Base-by-base conservation (phyloP, 352 stramenopile species). In the Elongisporangium anandrum region DNA sequence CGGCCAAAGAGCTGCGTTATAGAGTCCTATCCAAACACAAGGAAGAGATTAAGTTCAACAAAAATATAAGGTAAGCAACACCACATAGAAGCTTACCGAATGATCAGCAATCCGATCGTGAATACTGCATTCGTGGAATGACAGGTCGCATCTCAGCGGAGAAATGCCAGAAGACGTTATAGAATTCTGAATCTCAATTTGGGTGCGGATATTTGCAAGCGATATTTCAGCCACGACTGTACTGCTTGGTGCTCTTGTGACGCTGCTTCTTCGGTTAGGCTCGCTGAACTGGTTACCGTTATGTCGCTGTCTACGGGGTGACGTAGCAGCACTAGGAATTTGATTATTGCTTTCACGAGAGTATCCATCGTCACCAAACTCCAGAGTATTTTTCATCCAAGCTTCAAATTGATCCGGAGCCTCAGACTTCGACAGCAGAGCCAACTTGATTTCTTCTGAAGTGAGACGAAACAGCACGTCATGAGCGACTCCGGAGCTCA, bases 391-490 rank as follows among this genome's bases (percentile, higher is more conserved):
- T 63, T 81, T 83, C 70, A 87, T 75, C 77, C 72, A 85, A 20
- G 63, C 63, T 54, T 87, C 77, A 49, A 87, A 80, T 39, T 81
- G 56, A 22, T 79, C 69, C 16, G 72, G 64, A 1, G 64, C 62
- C 38, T 83, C 75, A 0, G 73, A 81, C 29, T 76, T 73, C 15
- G 74, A 79, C 19, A 76, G 64, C 23, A 85, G 52, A 17, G 68
- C 70, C 39, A 87, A 53, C 54, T 82, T 87, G 38, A 87, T 66
- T 53, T 84, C 74, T 34, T 83, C 68, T 24, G 85, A 19, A 20
- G 45, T 47, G 16, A 67, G 13, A 9, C 61, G 56, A 12, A 63
- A 9, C 16, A 23, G 34, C 2, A 41, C 29, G 9, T 41, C 29
- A 41, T 41, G 29, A 9, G 9, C 9, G 13, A 41, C 13, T 15